Evolutionary conservation across 2,329 filamentous ascomycete species (phyloP), one percentile per base, ranked within the genome.

Genomic region (Aspergillus nomiae): DNA sequence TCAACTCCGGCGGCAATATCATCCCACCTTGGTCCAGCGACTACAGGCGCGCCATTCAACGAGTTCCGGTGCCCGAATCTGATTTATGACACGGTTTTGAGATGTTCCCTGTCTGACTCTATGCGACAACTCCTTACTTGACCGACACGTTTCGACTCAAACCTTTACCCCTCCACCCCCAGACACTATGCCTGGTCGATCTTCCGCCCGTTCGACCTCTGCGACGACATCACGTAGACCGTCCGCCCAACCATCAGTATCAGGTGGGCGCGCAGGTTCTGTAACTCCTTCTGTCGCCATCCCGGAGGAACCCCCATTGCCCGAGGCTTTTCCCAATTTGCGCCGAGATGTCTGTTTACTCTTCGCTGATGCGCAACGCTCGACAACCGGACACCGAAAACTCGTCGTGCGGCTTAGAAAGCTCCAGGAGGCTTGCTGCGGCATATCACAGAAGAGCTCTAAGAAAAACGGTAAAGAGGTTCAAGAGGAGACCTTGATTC

Each of bases 321-420:
- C 78, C 34, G 72, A 76, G 60, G 71, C 75, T 28, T 71, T 74
- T 16, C 70, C 87, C 62, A 86, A 85, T 19, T 81, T 97, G 69
- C 90, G 94, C 71, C 85, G 84, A 41, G 90, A 91, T 73, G 84
- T 97, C 58, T 90, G 89, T 74, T 80, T 85, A 60, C 85, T 92
- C 56, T 94, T 94, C 73, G 85, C 86, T 67, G 91, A 94, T 76
- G 93, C 94, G 38, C 95, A 99, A 77, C 89, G 90, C 70, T 96
- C 92, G 1, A 96, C 91, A 0, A 92, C 94, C 1, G 92, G 92
- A 2, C 95, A 99, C 76, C 85, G 94, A 64, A 98, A 98, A 75
- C 85, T 97, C 0, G 90, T 91, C 4, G 91, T 97, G 64, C 93
- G 89, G 56, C 81, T 99, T 64, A 89, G 94, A 67, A 97, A 97